A percentile compares a stretch with the other conserved stretches of the same genome.
Evolutionary conservation across 129 eudicot genomes (phyloP).

Genomic region (Deinandra increscens): DNA sequence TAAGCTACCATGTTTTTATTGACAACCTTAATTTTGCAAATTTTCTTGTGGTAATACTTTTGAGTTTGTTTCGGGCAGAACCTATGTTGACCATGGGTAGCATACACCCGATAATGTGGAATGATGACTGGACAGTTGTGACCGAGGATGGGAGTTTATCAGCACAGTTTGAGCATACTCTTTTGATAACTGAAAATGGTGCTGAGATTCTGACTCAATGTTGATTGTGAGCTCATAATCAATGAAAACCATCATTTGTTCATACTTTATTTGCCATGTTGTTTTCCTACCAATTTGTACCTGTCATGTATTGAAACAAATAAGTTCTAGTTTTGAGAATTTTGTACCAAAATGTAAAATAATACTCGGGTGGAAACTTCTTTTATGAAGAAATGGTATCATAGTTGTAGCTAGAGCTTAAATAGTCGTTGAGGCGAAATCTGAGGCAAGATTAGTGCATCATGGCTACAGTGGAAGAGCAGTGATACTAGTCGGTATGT

Average conservation of each 20-base stretch:
- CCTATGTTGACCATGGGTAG: constrained; percentile 95
- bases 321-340: neutral
- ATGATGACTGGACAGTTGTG: constrained; percentile 91
- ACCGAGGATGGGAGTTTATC: constrained; percentile 88
- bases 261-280: constrained; percentile 1
- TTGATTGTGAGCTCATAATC: constrained; percentile 22
- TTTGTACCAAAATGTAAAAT: neutral
- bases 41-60: neutral
- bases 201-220: constrained; percentile 91
- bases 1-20: constrained; percentile 27
- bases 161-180: constrained; percentile 93
- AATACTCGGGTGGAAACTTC: neutral
- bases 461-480: too few species aligned
- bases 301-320: neutral
- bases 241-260: neutral
- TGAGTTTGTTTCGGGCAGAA: constrained; percentile 50
- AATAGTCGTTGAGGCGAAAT: too few species aligned
- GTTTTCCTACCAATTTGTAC: constrained; percentile 12
- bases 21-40: neutral
- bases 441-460: too few species aligned
- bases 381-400: too few species aligned
- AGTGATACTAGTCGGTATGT: too few species aligned
- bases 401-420: too few species aligned
- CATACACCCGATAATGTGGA: constrained; percentile 76
- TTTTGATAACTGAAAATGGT: constrained; percentile 74